These are phyloP conservation scores for Phytophthora agathidicida DNA, from an alignment of 352 stramenopile species.

Conservation along the genomic window DNA sequence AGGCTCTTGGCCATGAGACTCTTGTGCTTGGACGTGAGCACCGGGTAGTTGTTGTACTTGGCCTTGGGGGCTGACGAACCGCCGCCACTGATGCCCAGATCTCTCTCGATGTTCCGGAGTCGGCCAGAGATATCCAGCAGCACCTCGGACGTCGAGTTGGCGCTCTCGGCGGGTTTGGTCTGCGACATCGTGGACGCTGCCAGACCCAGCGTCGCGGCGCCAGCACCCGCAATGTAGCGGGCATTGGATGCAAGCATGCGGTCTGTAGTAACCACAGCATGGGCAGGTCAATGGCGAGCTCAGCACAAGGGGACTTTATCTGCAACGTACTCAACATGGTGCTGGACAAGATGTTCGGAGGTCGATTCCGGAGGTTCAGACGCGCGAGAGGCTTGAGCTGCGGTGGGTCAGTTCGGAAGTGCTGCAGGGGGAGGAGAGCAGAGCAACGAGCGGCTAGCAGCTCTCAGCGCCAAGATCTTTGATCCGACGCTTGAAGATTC, in stretches of 20 bases:
- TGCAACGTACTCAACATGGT: constrained; percentile 40
- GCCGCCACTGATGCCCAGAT: constrained; percentile 54
- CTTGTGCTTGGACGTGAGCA: constrained; percentile 76
- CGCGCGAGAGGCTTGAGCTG: constrained; percentile 3
- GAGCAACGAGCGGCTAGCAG: constrained; percentile 2
- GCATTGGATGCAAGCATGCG: constrained; percentile 64
- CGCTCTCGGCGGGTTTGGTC: constrained; percentile 49
- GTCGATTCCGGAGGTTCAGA: background rate
- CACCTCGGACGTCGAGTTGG: constrained; percentile 53
- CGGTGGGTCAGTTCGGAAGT: constrained; percentile 31
- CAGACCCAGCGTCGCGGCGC: constrained; percentile 64
- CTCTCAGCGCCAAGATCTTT: constrained; percentile 8
- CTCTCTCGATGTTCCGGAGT: constrained; percentile 66
- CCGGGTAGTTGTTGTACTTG: constrained; percentile 77
- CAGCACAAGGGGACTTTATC: too few relatives aligned
- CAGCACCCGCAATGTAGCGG: constrained; percentile 55
- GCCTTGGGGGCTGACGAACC: constrained; percentile 6
- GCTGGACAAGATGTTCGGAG: background rate
- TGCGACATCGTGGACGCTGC: constrained; percentile 49
- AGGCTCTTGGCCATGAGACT: constrained; percentile 85
- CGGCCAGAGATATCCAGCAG: constrained; percentile 72
- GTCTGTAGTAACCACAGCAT: constrained; percentile 33
- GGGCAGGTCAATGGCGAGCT: background rate
- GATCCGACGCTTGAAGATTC: constrained; percentile 27
- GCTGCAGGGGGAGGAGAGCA: too few relatives aligned